Base-by-base conservation (phyloP, 2,329 filamentous ascomycete species). In the Xylariaceae sp. region DNA sequence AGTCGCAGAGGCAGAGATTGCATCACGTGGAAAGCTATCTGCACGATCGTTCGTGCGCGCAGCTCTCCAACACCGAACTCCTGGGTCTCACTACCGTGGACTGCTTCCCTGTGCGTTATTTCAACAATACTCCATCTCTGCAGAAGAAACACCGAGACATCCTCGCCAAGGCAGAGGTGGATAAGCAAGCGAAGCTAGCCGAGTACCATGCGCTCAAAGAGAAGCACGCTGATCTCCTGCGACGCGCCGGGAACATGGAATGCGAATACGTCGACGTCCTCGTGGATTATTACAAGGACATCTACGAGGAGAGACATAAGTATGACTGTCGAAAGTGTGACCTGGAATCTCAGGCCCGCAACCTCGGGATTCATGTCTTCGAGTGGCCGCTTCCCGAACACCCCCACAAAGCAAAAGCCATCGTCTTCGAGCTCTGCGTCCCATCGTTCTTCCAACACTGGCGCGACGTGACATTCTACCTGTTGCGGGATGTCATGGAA, bases 351-450 rank as follows among this genome's bases (percentile, higher is more conserved):
- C 8, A 56, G 17, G 53, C 56, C 2, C n/a, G 2, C 34, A 3
- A 6, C 35, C 52, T 61, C 18, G 0, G 7, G 1, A 55, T 60
- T 35, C 0, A 42, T 3, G 30, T 60, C 17, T n/a, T 57, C 35
- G 58, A 60, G 17, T 60, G 58, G 58, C 58, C 58, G 15, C 58
- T 60, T 17, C 58, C 58, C 7, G 1, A 2, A 37, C 51, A 3
- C 11, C 13, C 1, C 1, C 42, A 17, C 8, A 49, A 60, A 49
- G 47, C 37, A 9, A 54, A 60, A 35, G 17, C 58, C 13, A 4
- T 57, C 0, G 18, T 60, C 42, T 60, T 60, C 18, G 58, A 60
- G 30, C 13, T 48, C 10, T 9, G 2, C 7, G 55, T 57, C 39
- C 55, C 55, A 2, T 3, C 18, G 9, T 48, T 1, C 39, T 35